Evolutionary conservation across 2,329 filamentous ascomycete genomes (phyloP), one percentile per base, ranked within the genome.

Genomic region (Alternaria ethzedia): DNA sequence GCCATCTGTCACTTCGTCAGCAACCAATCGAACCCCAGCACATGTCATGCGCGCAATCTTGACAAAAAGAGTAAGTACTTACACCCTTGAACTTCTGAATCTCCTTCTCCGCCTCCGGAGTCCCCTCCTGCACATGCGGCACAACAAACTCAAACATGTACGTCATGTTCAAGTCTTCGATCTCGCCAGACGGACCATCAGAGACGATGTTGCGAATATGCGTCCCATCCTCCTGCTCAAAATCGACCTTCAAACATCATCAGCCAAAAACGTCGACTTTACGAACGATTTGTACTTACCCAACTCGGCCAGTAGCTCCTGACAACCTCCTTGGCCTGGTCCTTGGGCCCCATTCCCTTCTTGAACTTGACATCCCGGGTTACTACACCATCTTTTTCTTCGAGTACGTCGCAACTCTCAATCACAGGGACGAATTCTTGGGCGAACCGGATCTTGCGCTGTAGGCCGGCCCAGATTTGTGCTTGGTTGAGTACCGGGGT

Each of bases 371-470:
- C 82, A 5, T 77, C 70, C 6, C 83, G 66, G 51, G 71, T 73
- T 10, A 82, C 74, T 2, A 74, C 70, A 5, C 45, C 61, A 47
- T 77, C 78, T 9, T 78, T 74, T 32, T 83, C 83, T 15, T 74
- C 67, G 0, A 84, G 47, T 0, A 85, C 81, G 25, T 78, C 72
- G 65, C 80, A 83, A n/a, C 62, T 69, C 11, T 69, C 68, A 60
- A 85, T 85, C 3, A 81, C 76, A 0, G 81, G 78, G 0, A 85
- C 81, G 64, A 84, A 85, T 58, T 83, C 81, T 45, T 83, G 75
- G 6, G 82, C 81, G 60, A 78, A 75, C 5, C 81, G 80, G 65
- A 83, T 81, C 70, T 85, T 85, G 63, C 79, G 76, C 62, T 83
- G 79, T 12, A 85, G 78, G 13, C 82, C 83, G 6, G 75, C 71